Evolutionary conservation across 345 rosid genomes (phyloP).

Genomic region (Populus simonii): DNA sequence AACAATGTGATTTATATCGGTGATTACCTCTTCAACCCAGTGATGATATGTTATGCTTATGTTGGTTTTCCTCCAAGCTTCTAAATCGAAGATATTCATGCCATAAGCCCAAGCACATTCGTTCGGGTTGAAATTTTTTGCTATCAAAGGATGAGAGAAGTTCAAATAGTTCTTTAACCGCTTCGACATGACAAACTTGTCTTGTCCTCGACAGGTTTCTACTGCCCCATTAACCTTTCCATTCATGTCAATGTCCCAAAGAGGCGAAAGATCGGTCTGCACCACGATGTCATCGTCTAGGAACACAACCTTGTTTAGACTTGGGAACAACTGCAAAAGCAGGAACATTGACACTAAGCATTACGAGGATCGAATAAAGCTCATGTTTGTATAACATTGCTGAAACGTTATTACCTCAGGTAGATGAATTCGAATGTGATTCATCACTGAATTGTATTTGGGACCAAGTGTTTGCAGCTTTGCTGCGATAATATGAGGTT

Average conservation of each 20-base stretch:
- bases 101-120: slow-evolving; percentile 99
- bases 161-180: slow-evolving; percentile 79
- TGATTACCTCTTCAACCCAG: slow-evolving; percentile 82
- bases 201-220: slow-evolving; percentile 82
- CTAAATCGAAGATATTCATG: slow-evolving; percentile 84
- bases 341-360: background rate
- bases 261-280: slow-evolving; percentile 86
- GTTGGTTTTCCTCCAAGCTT: slow-evolving; percentile 92
- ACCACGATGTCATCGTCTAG: slow-evolving; percentile 91
- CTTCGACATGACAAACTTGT: slow-evolving; percentile 83
- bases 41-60: slow-evolving; percentile 80
- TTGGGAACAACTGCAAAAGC: slow-evolving; percentile 75
- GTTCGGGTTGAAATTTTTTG: slow-evolving; percentile 58
- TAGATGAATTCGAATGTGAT: slow-evolving; percentile 86
- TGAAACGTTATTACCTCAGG: slow-evolving; percentile 61
- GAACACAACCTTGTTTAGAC: slow-evolving; percentile 81
- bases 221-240: slow-evolving; percentile 96
- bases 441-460: slow-evolving; percentile 88
- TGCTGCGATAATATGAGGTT: slow-evolving; percentile 75
- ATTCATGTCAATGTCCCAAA: slow-evolving; percentile 87
- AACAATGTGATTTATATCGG: background rate
- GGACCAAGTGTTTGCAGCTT: slow-evolving; percentile 96
- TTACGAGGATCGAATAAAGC: background rate
- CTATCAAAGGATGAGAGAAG: slow-evolving; percentile 76
- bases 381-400: background rate